These are phyloP conservation scores for Microdochium nivale DNA, from an alignment of 2,329 filamentous ascomycete genomes.

Conservation along the genomic window DNA sequence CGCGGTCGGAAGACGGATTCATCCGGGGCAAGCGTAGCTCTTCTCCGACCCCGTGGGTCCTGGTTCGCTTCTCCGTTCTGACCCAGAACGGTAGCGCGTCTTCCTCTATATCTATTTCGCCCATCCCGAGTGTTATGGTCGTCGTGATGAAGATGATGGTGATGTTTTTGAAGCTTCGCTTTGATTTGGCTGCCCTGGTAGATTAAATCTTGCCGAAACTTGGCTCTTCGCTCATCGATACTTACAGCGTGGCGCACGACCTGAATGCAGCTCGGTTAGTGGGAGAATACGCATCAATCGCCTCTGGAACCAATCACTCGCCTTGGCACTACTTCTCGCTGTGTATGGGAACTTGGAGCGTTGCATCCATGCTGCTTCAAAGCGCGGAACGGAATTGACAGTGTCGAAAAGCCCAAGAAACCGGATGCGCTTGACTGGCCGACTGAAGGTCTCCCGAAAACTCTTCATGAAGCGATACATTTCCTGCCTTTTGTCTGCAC, in stretches of 20 bases:
- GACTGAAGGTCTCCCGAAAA: constrained; percentile 73
- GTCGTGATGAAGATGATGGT: constrained; percentile 8
- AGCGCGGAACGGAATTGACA: constrained; percentile 70
- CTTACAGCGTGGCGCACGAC: constrained; percentile 62
- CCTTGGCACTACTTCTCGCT: constrained; percentile 43
- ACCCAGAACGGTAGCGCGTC: constrained; percentile 8
- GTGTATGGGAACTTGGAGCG: constrained; percentile 69
- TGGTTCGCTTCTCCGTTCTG: background rate
- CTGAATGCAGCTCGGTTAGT: constrained; percentile 7
- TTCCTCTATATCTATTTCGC: constrained; percentile 6
- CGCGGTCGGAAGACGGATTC: constrained; percentile 22
- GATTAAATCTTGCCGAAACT: constrained; percentile 64
- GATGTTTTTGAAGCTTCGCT: constrained; percentile 8
- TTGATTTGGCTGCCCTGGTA: constrained; percentile 33
- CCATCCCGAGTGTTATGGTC: background rate
- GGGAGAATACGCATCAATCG: no score
- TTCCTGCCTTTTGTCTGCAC: constrained; percentile 41
- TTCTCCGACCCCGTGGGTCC: constrained; percentile 4
- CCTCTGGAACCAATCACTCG: constrained; percentile 4
- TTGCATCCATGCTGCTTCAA: constrained; percentile 71
- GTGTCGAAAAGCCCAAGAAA: constrained; percentile 79
- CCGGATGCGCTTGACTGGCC: constrained; percentile 63
- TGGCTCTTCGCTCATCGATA: constrained; percentile 63
- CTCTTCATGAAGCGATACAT: constrained; percentile 70
- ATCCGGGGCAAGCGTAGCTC: constrained; percentile 1